Base-by-base conservation (phyloP, 1,284 basidiomycete species). In the Sphaerobolus stellatus region DNA sequence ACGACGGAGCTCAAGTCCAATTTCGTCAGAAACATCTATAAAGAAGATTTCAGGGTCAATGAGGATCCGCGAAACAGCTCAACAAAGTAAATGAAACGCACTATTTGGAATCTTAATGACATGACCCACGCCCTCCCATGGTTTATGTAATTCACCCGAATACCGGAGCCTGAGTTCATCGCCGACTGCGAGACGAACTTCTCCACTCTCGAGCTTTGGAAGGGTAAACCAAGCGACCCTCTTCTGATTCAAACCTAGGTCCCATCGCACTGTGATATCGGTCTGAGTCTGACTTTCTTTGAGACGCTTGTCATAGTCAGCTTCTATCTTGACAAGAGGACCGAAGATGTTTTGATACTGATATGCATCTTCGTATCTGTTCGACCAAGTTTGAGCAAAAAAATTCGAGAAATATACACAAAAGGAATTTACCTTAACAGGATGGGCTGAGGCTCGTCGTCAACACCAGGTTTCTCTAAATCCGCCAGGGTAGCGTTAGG, bases 101-200 rank as follows among this genome's bases (percentile, higher is more conserved):
- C 94, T 98, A 74, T 99, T 98, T n/a, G 96, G 96, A 54, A 98
- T 94, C 78, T 99, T 99, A 77, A 98, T 88, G 60, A 99, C 97
- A 72, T 98, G 94, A 0, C 97, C 96, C 20, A 95, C 89, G 1
- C 95, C 95, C 66, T 99, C 95, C 97, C 97, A 99, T 62, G 84
- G 78, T 70, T 93, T 93, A 64, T 93, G 86, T 66, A 95, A 62
- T 65, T 94, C 90, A 8, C 96, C 97, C 30, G 85, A 78, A 68
- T 98, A 98, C 63, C 90, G 84, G 65, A 99, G 70, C 62, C 94
- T 80, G 59, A 99, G 74, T 70, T 99, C 97, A 68, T 99, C 97
- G 27, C 97, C 97, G 11, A 98, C 94, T 0, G 96, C 97, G 48
- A 99, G 77, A 58, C 95, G 84, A 20, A 99, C 94, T 73, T 99